Base-by-base conservation (phyloP, 768 basidiomycete genomes). In the Mycena latifolia region DNA sequence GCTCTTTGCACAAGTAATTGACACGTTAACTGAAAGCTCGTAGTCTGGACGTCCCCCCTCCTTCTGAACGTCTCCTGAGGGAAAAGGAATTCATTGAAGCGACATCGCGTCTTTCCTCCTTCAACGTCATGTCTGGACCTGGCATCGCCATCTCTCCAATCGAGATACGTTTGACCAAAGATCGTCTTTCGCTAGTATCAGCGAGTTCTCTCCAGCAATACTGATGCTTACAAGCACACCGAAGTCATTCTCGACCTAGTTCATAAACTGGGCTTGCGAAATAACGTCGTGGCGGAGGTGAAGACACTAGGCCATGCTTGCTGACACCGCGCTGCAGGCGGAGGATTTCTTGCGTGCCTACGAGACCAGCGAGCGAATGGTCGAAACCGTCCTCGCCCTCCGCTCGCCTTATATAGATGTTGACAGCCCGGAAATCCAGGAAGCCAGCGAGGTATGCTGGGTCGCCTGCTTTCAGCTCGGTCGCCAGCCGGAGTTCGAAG, bases 81-180 rank as follows among this genome's bases (percentile, higher is more conserved):
- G 95, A 98, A 75, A 91, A 90, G 61, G 92, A 95, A 59, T 99
- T 98, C 77, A 98, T 99, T 67, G 96, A 99, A 80, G 98, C 98
- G 2, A 99, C 98, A 1, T 97, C 95, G 27, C 91, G 94, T 2
- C 89, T 99, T 14, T 89, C 91, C n/a, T 95, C 97, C 5, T 99
- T 94, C 84, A 93, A 94, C 63, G 85, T 97, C 65, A 83, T 84
- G 75, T 89, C 94, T 25, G 84, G 88, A 7, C 87, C 89, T 11
- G 91, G 93, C 50, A 86, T 91, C 46, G 86, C 89, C 8, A 89
- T 99, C 55, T 87, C 95, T 11, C 97, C 97, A 0, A 88, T 98
- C 65, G 96, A 98, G 77, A 95, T 99, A 65, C 91, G 97, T 11
- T 85, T 98, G 24, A 93, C 94, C 33, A 93, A 92, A 69, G 93